Conservation (phyloP, 352 stramenopile species). For the Globisporangium carolinianum region DNA sequence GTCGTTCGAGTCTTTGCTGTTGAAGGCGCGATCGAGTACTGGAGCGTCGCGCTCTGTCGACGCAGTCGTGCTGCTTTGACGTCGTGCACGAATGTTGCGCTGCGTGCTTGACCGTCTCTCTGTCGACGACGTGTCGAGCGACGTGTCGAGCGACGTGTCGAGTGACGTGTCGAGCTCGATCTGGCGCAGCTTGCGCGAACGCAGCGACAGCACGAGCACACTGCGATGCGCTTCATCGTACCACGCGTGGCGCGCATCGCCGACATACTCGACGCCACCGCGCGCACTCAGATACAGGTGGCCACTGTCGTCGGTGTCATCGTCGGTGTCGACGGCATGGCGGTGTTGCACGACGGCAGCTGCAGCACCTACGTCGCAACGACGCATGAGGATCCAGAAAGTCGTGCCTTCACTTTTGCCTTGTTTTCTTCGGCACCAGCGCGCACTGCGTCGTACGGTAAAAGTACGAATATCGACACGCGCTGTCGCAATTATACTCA, state of each 20-base stretch:
- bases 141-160: neutral
- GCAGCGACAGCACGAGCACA: slow-evolving; percentile 37
- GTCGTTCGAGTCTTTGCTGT: neutral
- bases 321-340: slow-evolving; percentile 5
- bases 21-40: neutral
- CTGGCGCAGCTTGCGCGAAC: slow-evolving; percentile 27
- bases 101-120: neutral
- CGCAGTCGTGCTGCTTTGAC: neutral
- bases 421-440: neutral
- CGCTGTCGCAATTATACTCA: neutral
- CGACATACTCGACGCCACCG: slow-evolving; percentile 36
- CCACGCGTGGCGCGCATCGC: slow-evolving; percentile 29
- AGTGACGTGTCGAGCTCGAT: slow-evolving; percentile 32
- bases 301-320: slow-evolving; percentile 51
- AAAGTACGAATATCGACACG: slow-evolving; percentile 1
- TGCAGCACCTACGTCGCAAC: neutral
- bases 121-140: neutral
- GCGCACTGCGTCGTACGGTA: neutral
- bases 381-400: neutral
- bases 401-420: too few relatives aligned
- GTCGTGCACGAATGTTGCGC: neutral
- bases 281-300: slow-evolving; percentile 53
- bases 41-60: slow-evolving; percentile 5
- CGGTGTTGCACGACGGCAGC: neutral
- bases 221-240: slow-evolving; percentile 49